Evolutionary conservation across 2,329 filamentous ascomycete genomes (phyloP).

Genomic region (Calycina marina): DNA sequence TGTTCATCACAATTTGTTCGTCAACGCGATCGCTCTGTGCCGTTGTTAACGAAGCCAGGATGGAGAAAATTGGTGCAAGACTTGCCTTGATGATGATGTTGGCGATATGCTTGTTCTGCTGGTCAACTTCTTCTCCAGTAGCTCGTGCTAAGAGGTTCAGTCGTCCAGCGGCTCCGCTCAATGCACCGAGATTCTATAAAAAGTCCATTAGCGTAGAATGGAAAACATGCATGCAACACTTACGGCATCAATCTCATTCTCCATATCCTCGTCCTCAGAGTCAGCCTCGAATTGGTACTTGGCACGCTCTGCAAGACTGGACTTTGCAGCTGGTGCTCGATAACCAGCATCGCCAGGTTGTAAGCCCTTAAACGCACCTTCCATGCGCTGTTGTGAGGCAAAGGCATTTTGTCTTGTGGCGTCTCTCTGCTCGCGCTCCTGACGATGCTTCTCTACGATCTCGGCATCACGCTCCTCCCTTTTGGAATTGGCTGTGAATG

Average conservation of each 20-base stretch:
- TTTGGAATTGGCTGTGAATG: conserved; percentile 57
- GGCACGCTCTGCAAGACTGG: conserved; percentile 41
- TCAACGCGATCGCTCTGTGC: conserved; percentile 66
- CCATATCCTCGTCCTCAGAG: conserved; percentile 33
- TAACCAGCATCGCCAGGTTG: conserved; percentile 21
- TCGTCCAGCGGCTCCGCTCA: conserved; percentile 47
- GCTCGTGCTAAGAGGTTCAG: conserved; percentile 61
- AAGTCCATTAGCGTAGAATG: neutral
- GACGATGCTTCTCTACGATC: conserved; percentile 53
- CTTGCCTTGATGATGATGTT: conserved; percentile 64
- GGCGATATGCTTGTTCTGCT: conserved; percentile 65
- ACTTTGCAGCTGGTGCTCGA: conserved; percentile 15
- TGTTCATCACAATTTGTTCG: conserved; percentile 67
- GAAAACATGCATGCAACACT: neutral
- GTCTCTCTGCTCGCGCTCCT: conserved; percentile 51
- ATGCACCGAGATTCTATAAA: conserved; percentile 39
- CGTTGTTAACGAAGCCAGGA: conserved; percentile 18
- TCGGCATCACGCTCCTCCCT: conserved; percentile 50
- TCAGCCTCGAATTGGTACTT: conserved; percentile 64
- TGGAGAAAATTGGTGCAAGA: conserved; percentile 4
- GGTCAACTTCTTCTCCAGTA: conserved; percentile 60
- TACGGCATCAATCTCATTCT: conserved; percentile 50
- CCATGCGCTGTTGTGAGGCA: conserved; percentile 37
- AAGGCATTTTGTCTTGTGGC: conserved; percentile 42
- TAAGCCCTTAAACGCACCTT: conserved; percentile 32